These are phyloP conservation scores for Celoporthe dispersa DNA, from an alignment of 2,329 filamentous ascomycete species.

Conservation along the genomic window DNA sequence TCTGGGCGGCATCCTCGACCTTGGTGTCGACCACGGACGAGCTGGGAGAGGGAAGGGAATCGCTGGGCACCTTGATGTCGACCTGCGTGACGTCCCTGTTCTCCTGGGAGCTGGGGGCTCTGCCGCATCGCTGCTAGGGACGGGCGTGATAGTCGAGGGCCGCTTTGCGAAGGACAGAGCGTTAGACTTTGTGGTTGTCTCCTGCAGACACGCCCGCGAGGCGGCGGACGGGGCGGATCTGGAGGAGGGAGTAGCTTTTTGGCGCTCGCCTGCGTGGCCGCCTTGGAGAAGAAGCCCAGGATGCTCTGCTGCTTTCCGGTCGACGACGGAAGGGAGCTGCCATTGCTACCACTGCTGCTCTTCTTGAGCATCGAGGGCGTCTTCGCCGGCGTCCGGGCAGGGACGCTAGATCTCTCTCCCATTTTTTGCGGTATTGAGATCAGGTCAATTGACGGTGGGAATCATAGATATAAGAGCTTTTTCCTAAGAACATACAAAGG, in stretches of 20 bases:
- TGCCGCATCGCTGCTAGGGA: slow-evolving; percentile 78
- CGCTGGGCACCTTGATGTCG: slow-evolving; percentile 55
- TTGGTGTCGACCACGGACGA: slow-evolving; percentile 47
- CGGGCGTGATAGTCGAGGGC: slow-evolving; percentile 65
- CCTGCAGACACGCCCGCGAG: slow-evolving; percentile 45
- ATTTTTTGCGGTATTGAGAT: slow-evolving; percentile 13
- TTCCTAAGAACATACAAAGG: neutral
- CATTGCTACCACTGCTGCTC: slow-evolving; percentile 41
- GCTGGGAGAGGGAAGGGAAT: slow-evolving; percentile 49
- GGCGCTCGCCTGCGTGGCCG: slow-evolving; percentile 45
- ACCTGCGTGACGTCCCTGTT: slow-evolving; percentile 54
- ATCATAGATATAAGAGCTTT: neutral
- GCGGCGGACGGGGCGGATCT: slow-evolving; percentile 35
- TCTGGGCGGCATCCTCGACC: slow-evolving; percentile 50
- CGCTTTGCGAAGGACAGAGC: slow-evolving; percentile 45
- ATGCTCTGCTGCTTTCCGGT: slow-evolving; percentile 71
- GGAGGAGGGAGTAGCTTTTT: slow-evolving; percentile 36
- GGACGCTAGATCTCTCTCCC: slow-evolving; percentile 25
- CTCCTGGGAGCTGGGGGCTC: slow-evolving; percentile 71
- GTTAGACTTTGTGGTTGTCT: slow-evolving; percentile 51
- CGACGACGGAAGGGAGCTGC: slow-evolving; percentile 41
- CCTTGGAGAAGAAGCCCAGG: slow-evolving; percentile 78
- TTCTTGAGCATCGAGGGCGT: slow-evolving; percentile 44
- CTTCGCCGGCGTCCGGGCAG: slow-evolving; percentile 44
- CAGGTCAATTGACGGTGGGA: slow-evolving; percentile 12